Conservation (phyloP, 345 rosid species). For the Bruguiera parviflora region DNA sequence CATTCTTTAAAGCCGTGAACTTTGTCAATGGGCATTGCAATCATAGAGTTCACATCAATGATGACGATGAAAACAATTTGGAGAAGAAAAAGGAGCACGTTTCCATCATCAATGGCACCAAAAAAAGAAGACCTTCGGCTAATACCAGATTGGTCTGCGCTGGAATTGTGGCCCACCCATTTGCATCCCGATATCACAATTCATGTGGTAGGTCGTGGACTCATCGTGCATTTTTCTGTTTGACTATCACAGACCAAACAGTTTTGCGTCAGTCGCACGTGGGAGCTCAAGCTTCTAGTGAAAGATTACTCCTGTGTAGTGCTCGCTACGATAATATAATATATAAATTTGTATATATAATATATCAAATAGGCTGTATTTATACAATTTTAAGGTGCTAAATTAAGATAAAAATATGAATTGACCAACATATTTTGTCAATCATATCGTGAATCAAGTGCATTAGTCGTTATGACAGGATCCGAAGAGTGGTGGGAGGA, state of each 20-base stretch:
- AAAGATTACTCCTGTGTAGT: not conserved
- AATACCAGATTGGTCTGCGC: slow-evolving; percentile 17
- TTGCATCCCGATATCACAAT: slow-evolving; percentile 5
- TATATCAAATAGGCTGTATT: too few species aligned
- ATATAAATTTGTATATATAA: too few species aligned
- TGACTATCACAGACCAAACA: slow-evolving; percentile 5
- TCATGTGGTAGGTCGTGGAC: slow-evolving; percentile 9
- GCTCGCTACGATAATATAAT: too few species aligned
- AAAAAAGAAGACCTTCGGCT: slow-evolving; percentile 15
- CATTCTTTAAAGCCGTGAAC: slow-evolving; percentile 4
- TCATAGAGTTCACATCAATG: slow-evolving; percentile 15
- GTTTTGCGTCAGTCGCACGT: slow-evolving; percentile 1
- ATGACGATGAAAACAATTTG: slow-evolving; percentile 10
- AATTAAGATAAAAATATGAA: too few species aligned
- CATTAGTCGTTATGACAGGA: not conserved
- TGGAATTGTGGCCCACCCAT: slow-evolving; percentile 39
- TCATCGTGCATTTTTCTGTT: slow-evolving; percentile 10
- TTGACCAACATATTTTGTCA: too few species aligned
- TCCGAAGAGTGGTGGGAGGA: not conserved
- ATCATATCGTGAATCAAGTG: not conserved
- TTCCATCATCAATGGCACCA: slow-evolving; percentile 31
- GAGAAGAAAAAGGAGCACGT: slow-evolving; percentile 6
- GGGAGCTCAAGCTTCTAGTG: slow-evolving; percentile 1
- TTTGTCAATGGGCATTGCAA: slow-evolving; percentile 18
- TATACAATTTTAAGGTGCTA: too few species aligned